A percentile compares a stretch with the other conserved stretches of the same genome.
phyloP scores from a whole-genome alignment of 345 rosid species.

The Triadica sebifera region DNA sequence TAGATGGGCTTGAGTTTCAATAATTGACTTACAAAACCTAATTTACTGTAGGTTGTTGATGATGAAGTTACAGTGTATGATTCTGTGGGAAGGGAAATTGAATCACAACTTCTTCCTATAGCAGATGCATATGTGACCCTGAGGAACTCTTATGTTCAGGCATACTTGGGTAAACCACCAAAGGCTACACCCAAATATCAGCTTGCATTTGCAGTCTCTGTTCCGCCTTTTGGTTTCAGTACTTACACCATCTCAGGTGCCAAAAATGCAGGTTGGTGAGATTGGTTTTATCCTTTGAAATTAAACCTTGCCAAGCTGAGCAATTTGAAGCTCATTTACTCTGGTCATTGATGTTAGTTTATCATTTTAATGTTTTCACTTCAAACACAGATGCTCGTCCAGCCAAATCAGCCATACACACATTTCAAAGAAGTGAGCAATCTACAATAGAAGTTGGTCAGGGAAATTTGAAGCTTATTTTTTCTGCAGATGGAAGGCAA shows the following conservation, averaged over 20 bases:
- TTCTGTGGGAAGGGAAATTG: constrained; percentile 76
- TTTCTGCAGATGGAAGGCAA: constrained; percentile 50
- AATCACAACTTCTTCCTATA: constrained; percentile 76
- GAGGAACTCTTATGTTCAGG: constrained; percentile 67
- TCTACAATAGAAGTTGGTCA: constrained; percentile 61
- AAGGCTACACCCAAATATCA: constrained; percentile 62
- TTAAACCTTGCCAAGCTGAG: constrained; percentile 17
- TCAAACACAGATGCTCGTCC: constrained; percentile 51
- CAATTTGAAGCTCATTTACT: constrained; percentile 18
- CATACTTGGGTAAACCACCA: constrained; percentile 67
- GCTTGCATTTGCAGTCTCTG: constrained; percentile 77
- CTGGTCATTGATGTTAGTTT: constrained; percentile 10
- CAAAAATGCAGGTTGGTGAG: constrained; percentile 53
- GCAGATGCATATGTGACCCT: constrained; percentile 51
- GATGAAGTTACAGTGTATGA: constrained; percentile 66
- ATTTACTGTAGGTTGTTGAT: constrained; percentile 51
- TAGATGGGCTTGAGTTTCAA: constrained; percentile 8
- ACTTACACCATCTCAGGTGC: constrained; percentile 68
- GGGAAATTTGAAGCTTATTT: constrained; percentile 64
- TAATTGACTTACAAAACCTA: constrained; percentile 9
- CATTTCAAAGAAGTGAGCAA: constrained; percentile 36
- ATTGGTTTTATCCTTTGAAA: constrained; percentile 20
- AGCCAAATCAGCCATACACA: constrained; percentile 50
- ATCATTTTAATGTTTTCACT: constrained; percentile 11
- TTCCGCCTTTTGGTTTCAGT: constrained; percentile 90